Percentiles rank a stretch among this genome's conserved stretches.
Evolutionary conservation across 2,329 filamentous ascomycete species (phyloP).

Genomic region (Microcyclosporella mali): DNA sequence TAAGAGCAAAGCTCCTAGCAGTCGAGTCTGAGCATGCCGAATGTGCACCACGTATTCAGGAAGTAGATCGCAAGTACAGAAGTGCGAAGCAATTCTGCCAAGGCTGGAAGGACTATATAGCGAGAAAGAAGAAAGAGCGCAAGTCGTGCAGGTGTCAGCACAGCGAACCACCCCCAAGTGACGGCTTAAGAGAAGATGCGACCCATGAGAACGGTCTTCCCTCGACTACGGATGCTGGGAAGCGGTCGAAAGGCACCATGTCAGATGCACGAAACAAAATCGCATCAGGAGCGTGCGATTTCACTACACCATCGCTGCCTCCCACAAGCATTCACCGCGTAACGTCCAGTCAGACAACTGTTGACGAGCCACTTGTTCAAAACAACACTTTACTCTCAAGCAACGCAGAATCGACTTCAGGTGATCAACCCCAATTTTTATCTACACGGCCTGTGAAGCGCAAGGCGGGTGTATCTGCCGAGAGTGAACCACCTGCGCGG

Average conservation of each 20-base stretch:
- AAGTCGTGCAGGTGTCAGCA: background rate
- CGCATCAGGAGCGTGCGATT: too few relatives aligned
- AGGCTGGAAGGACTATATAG: constrained; percentile 1
- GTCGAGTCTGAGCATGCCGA: constrained; percentile 19
- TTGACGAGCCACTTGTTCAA: constrained; percentile 17
- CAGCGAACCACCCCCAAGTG: too few relatives aligned
- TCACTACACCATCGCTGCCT: background rate
- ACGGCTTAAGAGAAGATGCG: too few relatives aligned
- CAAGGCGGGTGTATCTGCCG: constrained; percentile 28
- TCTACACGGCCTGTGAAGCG: constrained; percentile 41
- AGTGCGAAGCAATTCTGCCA: background rate
- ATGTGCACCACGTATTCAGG: constrained; percentile 22
- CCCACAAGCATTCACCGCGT: constrained; percentile 1
- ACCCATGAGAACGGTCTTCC: too few relatives aligned
- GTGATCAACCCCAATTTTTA: constrained; percentile 39
- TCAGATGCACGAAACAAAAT: too few relatives aligned
- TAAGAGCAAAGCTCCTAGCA: constrained; percentile 28
- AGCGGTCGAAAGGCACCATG: background rate
- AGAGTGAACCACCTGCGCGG: constrained; percentile 13
- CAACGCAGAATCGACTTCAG: constrained; percentile 26
- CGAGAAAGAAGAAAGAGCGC: background rate
- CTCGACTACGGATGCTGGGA: background rate
- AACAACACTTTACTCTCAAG: constrained; percentile 4
- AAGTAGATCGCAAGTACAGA: background rate
- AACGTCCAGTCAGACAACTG: constrained; percentile 42